Evolutionary conservation across 129 eudicot species (phyloP).

Genomic region (Flaveria sonorensis): DNA sequence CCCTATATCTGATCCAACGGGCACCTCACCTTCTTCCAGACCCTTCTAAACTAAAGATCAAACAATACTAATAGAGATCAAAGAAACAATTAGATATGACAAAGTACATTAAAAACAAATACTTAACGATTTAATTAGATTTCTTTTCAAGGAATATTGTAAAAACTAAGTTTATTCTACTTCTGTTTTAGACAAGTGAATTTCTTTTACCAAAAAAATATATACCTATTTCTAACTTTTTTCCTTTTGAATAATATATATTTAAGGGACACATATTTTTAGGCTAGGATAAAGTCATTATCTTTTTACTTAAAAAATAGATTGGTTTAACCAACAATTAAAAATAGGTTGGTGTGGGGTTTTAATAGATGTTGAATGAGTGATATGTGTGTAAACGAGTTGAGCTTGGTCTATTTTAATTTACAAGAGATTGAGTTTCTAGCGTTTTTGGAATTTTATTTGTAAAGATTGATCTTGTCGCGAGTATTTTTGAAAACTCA

Average conservation of each 20-base stretch:
- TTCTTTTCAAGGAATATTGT: neutral
- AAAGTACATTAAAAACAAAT: neutral
- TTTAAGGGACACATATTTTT: no score
- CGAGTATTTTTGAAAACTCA: no score
- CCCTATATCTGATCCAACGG: constrained; percentile 31
- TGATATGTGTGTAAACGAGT: no score
- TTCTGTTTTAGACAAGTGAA: neutral
- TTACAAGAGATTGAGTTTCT: no score
- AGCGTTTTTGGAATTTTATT: no score
- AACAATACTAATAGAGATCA: neutral
- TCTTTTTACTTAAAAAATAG: neutral
- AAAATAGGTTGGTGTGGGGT: neutral
- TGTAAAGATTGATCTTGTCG: no score
- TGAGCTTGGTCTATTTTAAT: no score
- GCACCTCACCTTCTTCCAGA: constrained; percentile 38
- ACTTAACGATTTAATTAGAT: neutral
- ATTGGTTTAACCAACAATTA: neutral
- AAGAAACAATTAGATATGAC: neutral
- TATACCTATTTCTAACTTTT: neutral
- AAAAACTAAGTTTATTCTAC: neutral
- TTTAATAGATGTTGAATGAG: neutral
- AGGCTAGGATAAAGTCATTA: neutral
- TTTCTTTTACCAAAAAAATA: neutral
- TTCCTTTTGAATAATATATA: neutral
- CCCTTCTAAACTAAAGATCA: constrained; percentile 32